Conservation (phyloP, 208 protist species). For the Willaertia magna region DNA sequence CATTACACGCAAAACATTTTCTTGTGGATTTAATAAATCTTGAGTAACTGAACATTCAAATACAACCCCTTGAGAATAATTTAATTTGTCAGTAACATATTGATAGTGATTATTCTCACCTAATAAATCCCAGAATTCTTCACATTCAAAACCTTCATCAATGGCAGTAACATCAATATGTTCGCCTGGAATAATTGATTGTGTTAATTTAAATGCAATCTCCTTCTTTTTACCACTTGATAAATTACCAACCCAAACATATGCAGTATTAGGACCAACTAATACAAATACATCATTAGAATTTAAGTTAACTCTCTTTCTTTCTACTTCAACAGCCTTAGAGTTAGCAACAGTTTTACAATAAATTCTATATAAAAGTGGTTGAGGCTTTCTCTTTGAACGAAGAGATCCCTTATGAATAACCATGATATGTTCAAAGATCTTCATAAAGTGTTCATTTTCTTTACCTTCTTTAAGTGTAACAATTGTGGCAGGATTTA, state of each 20-base stretch:
- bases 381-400: not conserved
- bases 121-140: constrained; percentile 3
- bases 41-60: not conserved
- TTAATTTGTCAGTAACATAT: not conserved
- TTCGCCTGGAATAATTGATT: not conserved
- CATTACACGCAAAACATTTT: not conserved
- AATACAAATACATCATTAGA: not conserved
- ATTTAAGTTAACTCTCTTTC: not conserved
- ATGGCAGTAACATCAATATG: not conserved
- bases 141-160: not conserved
- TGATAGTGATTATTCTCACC: not conserved
- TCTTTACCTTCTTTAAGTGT: not conserved
- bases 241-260: not conserved
- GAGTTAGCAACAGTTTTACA: not conserved
- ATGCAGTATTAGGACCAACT: not conserved
- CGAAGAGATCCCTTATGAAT: not conserved
- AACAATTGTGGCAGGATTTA: not conserved
- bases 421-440: not conserved
- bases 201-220: not conserved
- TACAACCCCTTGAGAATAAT: not conserved
- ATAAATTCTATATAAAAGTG: constrained; percentile 3
- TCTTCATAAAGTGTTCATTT: not conserved
- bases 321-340: constrained; percentile 2
- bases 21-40: not conserved
- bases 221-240: not conserved